Base-by-base conservation (phyloP, 169 alveolate species). In the Cryptosporidium ryanae region DNA sequence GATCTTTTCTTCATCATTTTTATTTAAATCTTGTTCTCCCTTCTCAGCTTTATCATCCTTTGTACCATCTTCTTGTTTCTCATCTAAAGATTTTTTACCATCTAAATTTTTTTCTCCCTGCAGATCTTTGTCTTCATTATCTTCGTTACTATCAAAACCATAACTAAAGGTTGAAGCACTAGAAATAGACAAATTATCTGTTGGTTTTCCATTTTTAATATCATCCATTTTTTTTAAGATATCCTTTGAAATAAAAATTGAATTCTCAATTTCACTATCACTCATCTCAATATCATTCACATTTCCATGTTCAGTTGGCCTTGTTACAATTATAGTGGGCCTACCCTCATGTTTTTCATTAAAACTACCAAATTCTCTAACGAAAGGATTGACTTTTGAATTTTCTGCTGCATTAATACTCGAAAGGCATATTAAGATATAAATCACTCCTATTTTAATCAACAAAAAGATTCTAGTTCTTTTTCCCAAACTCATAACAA, bases 401-500 rank as follows among this genome's bases (percentile, higher is more conserved):
- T 38, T 38, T 6, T 38, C 8, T 10, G 0, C 46, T 10, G 3
- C 13, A 38, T 38, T 38, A 38, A 0, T 10, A 38, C 13, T 38
- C 46, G 1, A 4, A 38, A 38, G 8, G 8, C 8, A 6, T 38
- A 38, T 38, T 38, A 38, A 38, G 8, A 38, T 10, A 10, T 10
- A 38, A 38, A 38, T 48, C 21, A 66, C 2, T 17, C 61, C 50
- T 17, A 68, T 27, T 31, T 68, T 23, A 64, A 68, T 52, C 27
- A 68, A 54, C n/a, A 68, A 25, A 25, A 68, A 68, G 21, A 68
- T 49, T n/a, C 46, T 50, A 23, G 27, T n/a, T 29, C 32, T 27
- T 6, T 50, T 68, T 21, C 83, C 55, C 52, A 68, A 50, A 68
- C 83, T n/a, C 83, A 68, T 68, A 66, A 66, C 82, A 66, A 48